phyloP scores from a whole-genome alignment of 768 basidiomycete genomes.

The Suillus lakei region DNA sequence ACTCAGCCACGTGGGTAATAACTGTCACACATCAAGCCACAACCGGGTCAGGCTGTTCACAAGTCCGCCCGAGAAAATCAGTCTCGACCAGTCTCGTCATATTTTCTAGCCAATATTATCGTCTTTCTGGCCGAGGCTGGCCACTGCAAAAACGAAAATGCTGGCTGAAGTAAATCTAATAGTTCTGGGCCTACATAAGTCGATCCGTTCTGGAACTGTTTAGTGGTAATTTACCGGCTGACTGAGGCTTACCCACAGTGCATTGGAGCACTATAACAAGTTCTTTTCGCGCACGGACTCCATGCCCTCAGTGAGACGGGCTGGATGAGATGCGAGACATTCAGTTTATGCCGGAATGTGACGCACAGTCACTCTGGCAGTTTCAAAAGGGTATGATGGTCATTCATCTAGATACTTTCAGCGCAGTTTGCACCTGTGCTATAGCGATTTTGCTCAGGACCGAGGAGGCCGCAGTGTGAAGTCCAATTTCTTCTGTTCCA shows the following conservation, averaged over 20 bases:
- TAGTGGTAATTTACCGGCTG: not conserved
- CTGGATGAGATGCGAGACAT: not conserved
- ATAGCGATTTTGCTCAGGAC: not conserved
- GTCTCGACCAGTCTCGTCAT: not conserved
- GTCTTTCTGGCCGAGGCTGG: not conserved
- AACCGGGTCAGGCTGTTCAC: not conserved
- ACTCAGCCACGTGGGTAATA: conserved; percentile 34
- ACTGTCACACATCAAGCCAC: conserved; percentile 22
- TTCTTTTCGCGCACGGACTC: not conserved
- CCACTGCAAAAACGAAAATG: not conserved
- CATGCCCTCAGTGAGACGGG: not conserved
- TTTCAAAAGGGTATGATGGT: not conserved
- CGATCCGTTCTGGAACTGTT: not conserved
- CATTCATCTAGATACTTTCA: not conserved
- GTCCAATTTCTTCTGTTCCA: not conserved
- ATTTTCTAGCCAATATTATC: not conserved
- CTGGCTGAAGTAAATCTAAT: not conserved
- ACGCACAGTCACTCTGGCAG: not conserved
- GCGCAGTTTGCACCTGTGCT: not conserved
- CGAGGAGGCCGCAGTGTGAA: not conserved
- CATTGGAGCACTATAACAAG: not conserved
- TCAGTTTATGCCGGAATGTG: not conserved
- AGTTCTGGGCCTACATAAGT: not conserved
- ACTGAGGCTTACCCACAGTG: conserved; percentile 5
- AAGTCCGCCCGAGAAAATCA: not conserved